A percentile compares a stretch with the other conserved stretches of the same genome.
Conservation (phyloP, 176 grass and related monocot genomes). For the Musa schizocarpa region DNA sequence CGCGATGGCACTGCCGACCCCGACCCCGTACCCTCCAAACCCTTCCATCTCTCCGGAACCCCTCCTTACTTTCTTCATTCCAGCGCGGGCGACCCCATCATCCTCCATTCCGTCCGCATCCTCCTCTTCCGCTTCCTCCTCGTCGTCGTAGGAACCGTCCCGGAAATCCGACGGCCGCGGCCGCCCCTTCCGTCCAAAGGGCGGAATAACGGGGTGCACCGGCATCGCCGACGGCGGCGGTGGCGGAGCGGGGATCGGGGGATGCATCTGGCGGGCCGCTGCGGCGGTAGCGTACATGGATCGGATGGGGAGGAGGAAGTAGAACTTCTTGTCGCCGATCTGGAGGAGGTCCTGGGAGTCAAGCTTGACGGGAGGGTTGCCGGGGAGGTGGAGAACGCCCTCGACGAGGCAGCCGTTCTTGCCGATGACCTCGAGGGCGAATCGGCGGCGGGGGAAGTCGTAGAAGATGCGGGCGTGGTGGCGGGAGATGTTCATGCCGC, state of each 20-base stretch:
- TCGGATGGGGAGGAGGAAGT: slow-evolving; percentile 15
- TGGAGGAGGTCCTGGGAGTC: slow-evolving; percentile 16
- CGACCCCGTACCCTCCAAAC: not conserved
- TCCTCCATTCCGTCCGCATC: not conserved
- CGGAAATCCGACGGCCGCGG: not conserved
- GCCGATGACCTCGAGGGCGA: slow-evolving; percentile 13
- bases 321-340: slow-evolving; percentile 16
- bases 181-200: slow-evolving; percentile 3
- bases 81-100: not conserved
- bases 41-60: not conserved
- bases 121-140: slow-evolving; percentile 6
- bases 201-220: not conserved
- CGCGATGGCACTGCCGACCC: not conserved
- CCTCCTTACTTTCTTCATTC: not conserved
- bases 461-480: slow-evolving; percentile 16
- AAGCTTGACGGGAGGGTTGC: slow-evolving; percentile 4
- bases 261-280: not conserved
- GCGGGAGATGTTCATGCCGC: slow-evolving; percentile 9
- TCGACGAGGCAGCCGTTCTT: slow-evolving; percentile 16
- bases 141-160: slow-evolving; percentile 2
- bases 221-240: slow-evolving; percentile 4
- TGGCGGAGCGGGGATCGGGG: not conserved
- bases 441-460: slow-evolving; percentile 13
- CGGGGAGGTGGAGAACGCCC: slow-evolving; percentile 11
- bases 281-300: slow-evolving; percentile 8